Evolutionary conservation across 805 yeast species (phyloP).

Genomic region (Saccharomycopsis olivae): DNA sequence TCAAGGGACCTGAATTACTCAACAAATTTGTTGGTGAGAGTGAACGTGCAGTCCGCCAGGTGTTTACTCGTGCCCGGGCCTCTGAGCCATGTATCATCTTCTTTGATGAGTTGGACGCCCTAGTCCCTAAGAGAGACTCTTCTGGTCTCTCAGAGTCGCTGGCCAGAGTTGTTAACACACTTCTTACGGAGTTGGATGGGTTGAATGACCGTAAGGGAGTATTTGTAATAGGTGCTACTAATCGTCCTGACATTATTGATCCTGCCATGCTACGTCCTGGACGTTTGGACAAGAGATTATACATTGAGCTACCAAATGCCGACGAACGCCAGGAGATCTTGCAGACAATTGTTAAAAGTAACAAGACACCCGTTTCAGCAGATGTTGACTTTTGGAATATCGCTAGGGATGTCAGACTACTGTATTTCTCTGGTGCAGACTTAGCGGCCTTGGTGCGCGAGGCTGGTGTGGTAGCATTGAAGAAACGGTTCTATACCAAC

Average conservation of each 20-base stretch:
- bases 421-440: conserved; percentile 95
- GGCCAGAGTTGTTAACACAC: conserved; percentile 90
- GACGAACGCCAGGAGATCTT: conserved; percentile 76
- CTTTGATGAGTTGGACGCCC: conserved; percentile 92
- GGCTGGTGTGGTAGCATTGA: conserved; percentile 84
- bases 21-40: conserved; percentile 96
- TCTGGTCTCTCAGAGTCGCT: too few species aligned
- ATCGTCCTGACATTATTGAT: conserved; percentile 96
- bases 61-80: conserved; percentile 84
- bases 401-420: conserved; percentile 69
- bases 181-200: conserved; percentile 92
- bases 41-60: conserved; percentile 88
- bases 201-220: conserved; percentile 86
- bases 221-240: conserved; percentile 93
- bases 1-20: conserved; percentile 89
- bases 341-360: conserved; percentile 58
- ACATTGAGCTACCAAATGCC: conserved; percentile 77
- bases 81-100: conserved; percentile 90
- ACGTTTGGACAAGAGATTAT: conserved; percentile 87
- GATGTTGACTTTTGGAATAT: conserved; percentile 48
- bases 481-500: conserved; percentile 52
- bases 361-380: conserved; percentile 60
- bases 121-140: conserved; percentile 89
- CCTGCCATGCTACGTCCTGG: conserved; percentile 95
- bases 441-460: conserved; percentile 84